Conservation (phyloP, 2,329 filamentous ascomycete species). For the Colletotrichum trifolii region DNA sequence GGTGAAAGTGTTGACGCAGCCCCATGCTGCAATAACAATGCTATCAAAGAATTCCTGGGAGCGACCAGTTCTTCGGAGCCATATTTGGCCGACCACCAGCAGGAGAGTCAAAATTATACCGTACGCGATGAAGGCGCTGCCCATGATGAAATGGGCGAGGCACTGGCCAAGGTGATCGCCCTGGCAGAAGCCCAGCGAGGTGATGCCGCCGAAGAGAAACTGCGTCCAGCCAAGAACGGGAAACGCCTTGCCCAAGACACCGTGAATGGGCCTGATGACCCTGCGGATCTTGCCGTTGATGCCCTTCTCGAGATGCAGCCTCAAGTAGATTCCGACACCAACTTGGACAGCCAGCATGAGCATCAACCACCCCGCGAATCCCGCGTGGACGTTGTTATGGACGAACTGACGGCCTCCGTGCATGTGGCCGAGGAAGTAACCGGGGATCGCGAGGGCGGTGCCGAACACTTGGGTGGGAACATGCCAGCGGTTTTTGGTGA, state of each 20-base stretch:
- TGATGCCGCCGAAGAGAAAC: conserved; percentile 96
- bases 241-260: conserved; percentile 86
- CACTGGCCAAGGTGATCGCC: conserved; percentile 93
- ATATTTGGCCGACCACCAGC: conserved; percentile 87
- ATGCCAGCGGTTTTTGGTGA: conserved; percentile 92
- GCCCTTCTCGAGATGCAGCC: conserved; percentile 87
- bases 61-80: conserved; percentile 83
- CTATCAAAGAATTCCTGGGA: conserved; percentile 99
- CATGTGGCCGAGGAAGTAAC: conserved; percentile 90
- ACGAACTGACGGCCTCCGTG: conserved; percentile 91
- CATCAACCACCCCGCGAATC: conserved; percentile 85
- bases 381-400: conserved; percentile 78
- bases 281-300: conserved; percentile 82
- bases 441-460: conserved; percentile 79
- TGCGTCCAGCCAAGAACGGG: conserved; percentile 90
- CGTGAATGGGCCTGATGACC: conserved; percentile 78
- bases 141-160: conserved; percentile 98
- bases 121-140: conserved; percentile 94
- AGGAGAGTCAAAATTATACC: conserved; percentile 88
- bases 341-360: conserved; percentile 82
- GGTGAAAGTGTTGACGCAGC: conserved; percentile 97
- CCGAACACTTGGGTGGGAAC: conserved; percentile 86
- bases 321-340: conserved; percentile 85
- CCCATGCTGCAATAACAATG: conserved; percentile 90
- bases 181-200: conserved; percentile 90